A percentile compares a stretch with the other conserved stretches of the same genome.
Conservation (phyloP, 2,329 filamentous ascomycete species). For the Juglanconis oblonga region DNA sequence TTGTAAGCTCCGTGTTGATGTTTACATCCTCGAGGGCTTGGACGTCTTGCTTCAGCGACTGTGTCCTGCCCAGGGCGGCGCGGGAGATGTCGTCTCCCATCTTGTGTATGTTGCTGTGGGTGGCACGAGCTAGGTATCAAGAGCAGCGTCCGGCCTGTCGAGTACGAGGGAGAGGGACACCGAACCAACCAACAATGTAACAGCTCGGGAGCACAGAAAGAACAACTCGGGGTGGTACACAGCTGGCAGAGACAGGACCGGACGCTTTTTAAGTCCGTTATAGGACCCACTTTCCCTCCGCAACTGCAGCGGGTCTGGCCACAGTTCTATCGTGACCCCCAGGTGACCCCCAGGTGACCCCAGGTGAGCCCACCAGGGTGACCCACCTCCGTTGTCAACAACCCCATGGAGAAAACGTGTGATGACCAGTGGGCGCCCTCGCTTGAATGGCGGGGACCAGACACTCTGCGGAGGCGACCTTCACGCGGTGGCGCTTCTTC, state of each 20-base stretch:
- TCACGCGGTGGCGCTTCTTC: not conserved
- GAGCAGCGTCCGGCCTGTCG: not conserved
- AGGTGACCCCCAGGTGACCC: not conserved
- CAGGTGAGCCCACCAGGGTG: not conserved
- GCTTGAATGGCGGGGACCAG: not conserved
- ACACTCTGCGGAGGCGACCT: not conserved
- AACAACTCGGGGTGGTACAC: not conserved
- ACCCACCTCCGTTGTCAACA: not conserved
- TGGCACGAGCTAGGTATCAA: not conserved
- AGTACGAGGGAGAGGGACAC: not conserved
- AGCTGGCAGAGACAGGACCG: not conserved
- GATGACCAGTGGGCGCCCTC: not conserved
- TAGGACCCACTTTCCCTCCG: not conserved
- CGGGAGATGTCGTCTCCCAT: conserved; percentile 19
- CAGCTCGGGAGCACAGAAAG: not conserved
- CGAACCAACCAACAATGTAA: not conserved
- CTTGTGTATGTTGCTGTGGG: conserved; percentile 6
- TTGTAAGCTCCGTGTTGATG: not conserved
- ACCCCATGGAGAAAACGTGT: not conserved
- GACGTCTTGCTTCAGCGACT: conserved; percentile 10
- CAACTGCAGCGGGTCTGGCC: not conserved
- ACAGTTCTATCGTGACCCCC: not conserved
- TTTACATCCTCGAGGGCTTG: conserved; percentile 4
- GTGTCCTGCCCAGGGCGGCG: not conserved
- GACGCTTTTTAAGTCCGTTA: not conserved